These are phyloP conservation scores for Backusella tarrabulga DNA, from an alignment of 192 early-diverging fungal species.

Conservation along the genomic window DNA sequence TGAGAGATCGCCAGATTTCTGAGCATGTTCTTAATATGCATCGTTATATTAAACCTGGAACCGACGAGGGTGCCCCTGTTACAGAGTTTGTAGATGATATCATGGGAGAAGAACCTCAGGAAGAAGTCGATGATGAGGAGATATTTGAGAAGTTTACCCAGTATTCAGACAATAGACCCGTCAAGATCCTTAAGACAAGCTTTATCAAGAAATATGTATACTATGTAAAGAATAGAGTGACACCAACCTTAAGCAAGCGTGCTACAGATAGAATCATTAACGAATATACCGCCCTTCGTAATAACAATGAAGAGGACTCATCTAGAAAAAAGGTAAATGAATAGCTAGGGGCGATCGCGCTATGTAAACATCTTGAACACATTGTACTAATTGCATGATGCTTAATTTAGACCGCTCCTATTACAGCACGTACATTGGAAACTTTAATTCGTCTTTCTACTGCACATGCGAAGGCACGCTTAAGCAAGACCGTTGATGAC, in stretches of 20 bases:
- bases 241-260: conserved; percentile 76
- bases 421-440: conserved; percentile 97
- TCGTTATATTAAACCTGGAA: conserved; percentile 81
- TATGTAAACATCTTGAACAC: background rate
- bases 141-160: conserved; percentile 91
- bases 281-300: conserved; percentile 82
- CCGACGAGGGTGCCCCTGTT: conserved; percentile 71
- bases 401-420: conserved; percentile 74
- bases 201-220: conserved; percentile 96
- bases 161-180: conserved; percentile 35
- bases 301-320: conserved; percentile 67
- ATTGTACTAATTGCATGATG: background rate
- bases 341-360: background rate
- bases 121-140: conserved; percentile 45
- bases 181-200: conserved; percentile 72
- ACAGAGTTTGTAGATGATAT: conserved; percentile 41
- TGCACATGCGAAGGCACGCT: conserved; percentile 91
- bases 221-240: conserved; percentile 86
- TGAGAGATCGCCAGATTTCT: conserved; percentile 82
- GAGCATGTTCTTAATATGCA: conserved; percentile 95
- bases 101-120: conserved; percentile 48
- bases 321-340: conserved; percentile 59
- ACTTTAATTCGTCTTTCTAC: conserved; percentile 96
- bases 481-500: conserved; percentile 78
- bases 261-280: conserved; percentile 84